Base-by-base conservation (phyloP, 208 protist species). In the Leishmania gerbilli region DNA sequence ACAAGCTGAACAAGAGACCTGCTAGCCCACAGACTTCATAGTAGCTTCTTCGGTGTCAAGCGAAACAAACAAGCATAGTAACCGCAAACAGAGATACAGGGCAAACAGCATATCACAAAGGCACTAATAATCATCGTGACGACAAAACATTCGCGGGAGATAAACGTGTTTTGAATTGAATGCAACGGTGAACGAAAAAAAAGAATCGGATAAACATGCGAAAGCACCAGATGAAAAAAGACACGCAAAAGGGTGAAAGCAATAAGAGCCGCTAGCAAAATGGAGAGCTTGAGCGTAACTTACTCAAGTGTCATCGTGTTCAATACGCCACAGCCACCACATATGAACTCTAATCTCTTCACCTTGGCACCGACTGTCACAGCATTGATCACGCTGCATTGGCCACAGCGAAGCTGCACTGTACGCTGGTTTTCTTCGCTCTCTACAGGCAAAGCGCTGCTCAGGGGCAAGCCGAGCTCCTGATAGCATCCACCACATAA, bases 401-500 rank as follows among this genome's bases (percentile, higher is more conserved):
- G 76, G 17, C 93, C 91, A 77, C 93, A 96, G 0, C 89, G 90
- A 31, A 95, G 88, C 74, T 96, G 91, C 2, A 96, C 72, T 24
- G 86, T 91, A 13, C 91, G 84, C 67, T 71, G 76, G n/a, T 80
- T 85, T 34, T 87, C 77, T 49, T 79, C 74, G 45, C 37, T 69
- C n/a, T 64, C 74, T 42, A 40, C 60, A 27, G 42, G 45, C 1
- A 67, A 65, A 15, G 69, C 79, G 15, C 81, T 40, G 21, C 75
- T 77, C 21, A 51, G 56, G 1, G 74, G 71, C 7, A 51, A 71
- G 7, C 82, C 84, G 3, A 96, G 81, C 62, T 91, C 62, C 55
- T 92, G 84, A 71, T 89, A 90, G 77, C 93, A 96, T 13, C 76
- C 76, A 15, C 93, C 93, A 79, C 93, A 96, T 34, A 96, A 69